Conservation (phyloP, 225 moss, liverwort and hornwort species). For the Bryum argenteum region DNA sequence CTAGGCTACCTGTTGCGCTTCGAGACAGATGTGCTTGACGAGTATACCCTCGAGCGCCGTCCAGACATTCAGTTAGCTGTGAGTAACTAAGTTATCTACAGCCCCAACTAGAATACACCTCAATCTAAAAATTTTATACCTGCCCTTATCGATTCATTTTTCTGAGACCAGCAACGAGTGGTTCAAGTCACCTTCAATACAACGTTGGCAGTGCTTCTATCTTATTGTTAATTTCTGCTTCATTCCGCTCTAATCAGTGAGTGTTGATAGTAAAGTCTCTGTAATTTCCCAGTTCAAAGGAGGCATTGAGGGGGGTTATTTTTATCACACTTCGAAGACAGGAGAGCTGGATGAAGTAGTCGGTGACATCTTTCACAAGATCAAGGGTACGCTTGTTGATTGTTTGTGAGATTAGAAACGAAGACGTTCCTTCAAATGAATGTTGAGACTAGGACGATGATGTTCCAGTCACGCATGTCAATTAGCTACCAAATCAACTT, state of each 20-base stretch:
- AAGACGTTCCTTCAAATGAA: not conserved
- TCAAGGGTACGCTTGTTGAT: slow-evolving; percentile 55
- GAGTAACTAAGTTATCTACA: slow-evolving; percentile 34
- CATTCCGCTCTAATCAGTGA: not conserved
- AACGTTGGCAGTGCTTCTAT: slow-evolving; percentile 20
- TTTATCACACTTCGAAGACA: slow-evolving; percentile 84
- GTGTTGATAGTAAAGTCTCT: slow-evolving; percentile 23
- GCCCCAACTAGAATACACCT: not conserved
- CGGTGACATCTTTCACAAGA: slow-evolving; percentile 86
- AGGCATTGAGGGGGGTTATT: slow-evolving; percentile 68
- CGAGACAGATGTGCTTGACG: slow-evolving; percentile 50
- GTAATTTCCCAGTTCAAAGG: slow-evolving; percentile 71
- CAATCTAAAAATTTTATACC: not conserved
- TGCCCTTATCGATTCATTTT: slow-evolving; percentile 11
- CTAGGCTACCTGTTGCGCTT: slow-evolving; percentile 82
- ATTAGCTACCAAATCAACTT: not conserved
- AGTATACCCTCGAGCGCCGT: slow-evolving; percentile 52
- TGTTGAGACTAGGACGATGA: not conserved
- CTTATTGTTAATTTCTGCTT: slow-evolving; percentile 10
- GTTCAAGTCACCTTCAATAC: not conserved
- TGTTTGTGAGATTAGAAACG: slow-evolving; percentile 1
- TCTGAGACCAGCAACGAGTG: not conserved
- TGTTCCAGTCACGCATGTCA: slow-evolving; percentile 9
- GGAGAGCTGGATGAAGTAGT: slow-evolving; percentile 79
- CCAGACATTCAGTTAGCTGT: slow-evolving; percentile 81